Conservation (phyloP, 1,284 basidiomycete genomes). For the Erythrobasidium hasegawianum region DNA sequence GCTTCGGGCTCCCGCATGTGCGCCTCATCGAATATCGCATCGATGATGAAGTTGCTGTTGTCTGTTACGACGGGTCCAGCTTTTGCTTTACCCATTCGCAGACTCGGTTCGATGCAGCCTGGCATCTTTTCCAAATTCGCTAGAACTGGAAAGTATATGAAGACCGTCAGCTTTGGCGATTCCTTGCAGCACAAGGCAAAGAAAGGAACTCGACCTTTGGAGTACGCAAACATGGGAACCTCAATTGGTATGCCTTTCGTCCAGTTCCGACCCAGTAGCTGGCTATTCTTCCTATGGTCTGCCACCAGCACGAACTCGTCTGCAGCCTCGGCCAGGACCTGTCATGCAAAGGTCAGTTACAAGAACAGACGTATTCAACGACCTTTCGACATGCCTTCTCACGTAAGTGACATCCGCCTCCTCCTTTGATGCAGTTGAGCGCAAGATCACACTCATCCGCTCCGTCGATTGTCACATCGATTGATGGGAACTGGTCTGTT, state of each 20-base stretch:
- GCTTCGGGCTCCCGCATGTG: constrained; percentile 64
- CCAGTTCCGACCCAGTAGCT: constrained; percentile 27
- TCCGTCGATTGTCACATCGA: constrained; percentile 88
- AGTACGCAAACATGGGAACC: constrained; percentile 93
- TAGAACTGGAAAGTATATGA: constrained; percentile 52
- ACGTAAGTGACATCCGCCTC: constrained; percentile 91
- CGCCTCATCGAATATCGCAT: constrained; percentile 69
- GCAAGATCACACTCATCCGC: constrained; percentile 61
- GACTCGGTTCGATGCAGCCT: constrained; percentile 56
- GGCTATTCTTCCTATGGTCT: constrained; percentile 73
- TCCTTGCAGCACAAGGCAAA: no score
- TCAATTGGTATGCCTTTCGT: constrained; percentile 82
- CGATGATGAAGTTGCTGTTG: constrained; percentile 90
- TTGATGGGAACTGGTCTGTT: constrained; percentile 62
- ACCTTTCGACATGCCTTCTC: constrained; percentile 60
- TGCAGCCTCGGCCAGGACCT: constrained; percentile 72
- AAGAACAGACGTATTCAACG: no score
- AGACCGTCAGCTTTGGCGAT: no score
- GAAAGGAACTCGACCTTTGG: no score
- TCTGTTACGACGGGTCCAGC: constrained; percentile 75
- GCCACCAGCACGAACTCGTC: constrained; percentile 89
- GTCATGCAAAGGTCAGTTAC: no score
- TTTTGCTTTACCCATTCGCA: constrained; percentile 69
- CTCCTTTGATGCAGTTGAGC: constrained; percentile 95
- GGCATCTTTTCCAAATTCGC: constrained; percentile 59